Evolutionary conservation across 495 filamentous ascomycete genomes (phyloP), one percentile per base, ranked within the genome.

Genomic region (Wilcoxina mikolae): DNA sequence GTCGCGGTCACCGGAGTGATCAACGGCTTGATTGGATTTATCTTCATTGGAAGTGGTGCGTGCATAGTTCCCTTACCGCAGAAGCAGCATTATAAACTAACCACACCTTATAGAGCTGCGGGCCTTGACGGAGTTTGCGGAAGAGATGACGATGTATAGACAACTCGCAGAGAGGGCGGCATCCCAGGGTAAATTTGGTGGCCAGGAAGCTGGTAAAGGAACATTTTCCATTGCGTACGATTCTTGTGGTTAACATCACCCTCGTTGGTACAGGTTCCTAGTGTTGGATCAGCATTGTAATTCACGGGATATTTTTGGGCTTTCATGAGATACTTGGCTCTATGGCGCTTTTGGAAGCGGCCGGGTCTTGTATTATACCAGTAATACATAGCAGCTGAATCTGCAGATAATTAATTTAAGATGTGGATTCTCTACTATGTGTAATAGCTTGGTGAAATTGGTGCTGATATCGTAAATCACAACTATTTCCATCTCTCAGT

Each of bases 101-200:
- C 23, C 60, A 60, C 26, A 60, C 50, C 17, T 1, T 15, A 1
- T 25, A 66, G 64, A 98, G 70, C 57, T 94, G 55, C 73, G 86
- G 56, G 80, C 85, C 12, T 69, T 98, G n/a, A 83, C 79, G 60
- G 91, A 96, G 70, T 96, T 95, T 69, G 80, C 91, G 62, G 94
- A 87, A 83, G 93, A 98, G 71, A 81, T 98, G 12, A 69, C 70
- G 48, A 91, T 66, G 59, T 66, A 66, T 31, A 11, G 31, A 23
- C 28, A 52, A 17, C 4, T 52, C 12, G 49, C 33, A 38, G 49
- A 38, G 10, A 49, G 12, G 46, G n/a, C n/a, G n/a, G n/a, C n/a
- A n/a, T 27, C 43, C 23, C 22, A 15, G 2, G 23, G 27, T 3
- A 23, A 49, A 2, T 11, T 15, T 15, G 29, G 23, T 15, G 25